phyloP scores from a whole-genome alignment of 176 grass and related monocot genomes.

The Rhynchospora tenuis region DNA sequence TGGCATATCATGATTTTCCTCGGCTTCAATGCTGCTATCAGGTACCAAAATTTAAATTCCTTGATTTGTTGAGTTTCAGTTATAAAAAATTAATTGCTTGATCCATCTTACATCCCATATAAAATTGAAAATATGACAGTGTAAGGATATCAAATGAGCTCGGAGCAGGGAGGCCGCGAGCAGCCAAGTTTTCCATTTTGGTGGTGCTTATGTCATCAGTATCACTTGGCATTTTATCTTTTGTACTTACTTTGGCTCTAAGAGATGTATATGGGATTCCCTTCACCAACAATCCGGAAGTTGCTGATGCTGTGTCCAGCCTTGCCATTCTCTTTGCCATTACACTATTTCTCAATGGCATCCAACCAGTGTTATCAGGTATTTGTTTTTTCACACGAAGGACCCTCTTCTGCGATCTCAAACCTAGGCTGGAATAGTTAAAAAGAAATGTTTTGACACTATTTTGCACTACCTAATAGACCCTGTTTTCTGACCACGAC shows the following conservation, averaged over 20 bases:
- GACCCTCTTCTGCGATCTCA: neutral
- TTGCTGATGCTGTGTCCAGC: slow-evolving; percentile 41
- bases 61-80: neutral
- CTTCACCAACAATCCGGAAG: slow-evolving; percentile 68
- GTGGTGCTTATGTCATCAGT: slow-evolving; percentile 62
- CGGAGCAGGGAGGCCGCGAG: slow-evolving; percentile 56
- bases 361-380: slow-evolving; percentile 78
- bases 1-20: slow-evolving; percentile 90
- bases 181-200: slow-evolving; percentile 52
- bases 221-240: slow-evolving; percentile 38
- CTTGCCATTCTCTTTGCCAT: slow-evolving; percentile 57
- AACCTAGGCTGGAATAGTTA: neutral
- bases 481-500: neutral
- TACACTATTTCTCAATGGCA: slow-evolving; percentile 61
- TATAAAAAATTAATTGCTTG: neutral
- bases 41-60: slow-evolving; percentile 13
- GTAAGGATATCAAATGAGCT: slow-evolving; percentile 88
- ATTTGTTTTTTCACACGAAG: neutral
- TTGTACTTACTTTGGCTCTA: slow-evolving; percentile 33
- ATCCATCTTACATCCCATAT: neutral
- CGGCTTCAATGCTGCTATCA: slow-evolving; percentile 83
- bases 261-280: slow-evolving; percentile 60
- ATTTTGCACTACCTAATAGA: neutral
- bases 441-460: neutral
- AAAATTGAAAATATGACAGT: slow-evolving; percentile 16